Conservation (phyloP, 495 filamentous ascomycete species). For the Talaromyces stipitatus region DNA sequence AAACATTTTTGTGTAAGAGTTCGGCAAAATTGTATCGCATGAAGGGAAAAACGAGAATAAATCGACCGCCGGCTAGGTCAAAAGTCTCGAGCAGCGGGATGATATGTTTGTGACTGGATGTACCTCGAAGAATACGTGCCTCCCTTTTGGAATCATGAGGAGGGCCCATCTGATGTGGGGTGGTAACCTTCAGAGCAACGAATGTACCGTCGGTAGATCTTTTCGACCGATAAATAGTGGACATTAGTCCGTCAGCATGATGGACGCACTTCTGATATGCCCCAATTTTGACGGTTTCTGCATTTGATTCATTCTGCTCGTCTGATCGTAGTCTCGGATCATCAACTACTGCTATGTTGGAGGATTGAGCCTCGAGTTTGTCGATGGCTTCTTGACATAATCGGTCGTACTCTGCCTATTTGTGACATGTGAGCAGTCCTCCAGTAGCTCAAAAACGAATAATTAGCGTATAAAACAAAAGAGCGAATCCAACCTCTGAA, state of each 20-base stretch:
- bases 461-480: neutral
- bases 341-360: slow-evolving; percentile 12
- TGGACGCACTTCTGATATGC: slow-evolving; percentile 61
- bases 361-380: slow-evolving; percentile 19
- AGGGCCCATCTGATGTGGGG: slow-evolving; percentile 58
- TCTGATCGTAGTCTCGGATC: slow-evolving; percentile 5
- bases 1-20: slow-evolving; percentile 43
- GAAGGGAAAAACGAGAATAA: slow-evolving; percentile 80
- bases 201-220: slow-evolving; percentile 23
- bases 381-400: slow-evolving; percentile 36
- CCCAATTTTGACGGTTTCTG: slow-evolving; percentile 51
- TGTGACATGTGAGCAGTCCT: neutral
- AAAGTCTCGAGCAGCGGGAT: slow-evolving; percentile 68
- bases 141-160: slow-evolving; percentile 80
- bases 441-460: neutral
- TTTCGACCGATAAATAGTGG: slow-evolving; percentile 64
- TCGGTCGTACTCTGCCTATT: slow-evolving; percentile 41
- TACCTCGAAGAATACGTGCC: slow-evolving; percentile 56
- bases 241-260: slow-evolving; percentile 69
- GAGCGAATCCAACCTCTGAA: slow-evolving; percentile 25
- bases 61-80: slow-evolving; percentile 56
- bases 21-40: slow-evolving; percentile 61
- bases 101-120: slow-evolving; percentile 37
- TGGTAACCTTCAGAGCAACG: slow-evolving; percentile 83
- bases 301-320: neutral